Base-by-base conservation (phyloP, 2,329 filamentous ascomycete species). In the Hypoxylon sp. region DNA sequence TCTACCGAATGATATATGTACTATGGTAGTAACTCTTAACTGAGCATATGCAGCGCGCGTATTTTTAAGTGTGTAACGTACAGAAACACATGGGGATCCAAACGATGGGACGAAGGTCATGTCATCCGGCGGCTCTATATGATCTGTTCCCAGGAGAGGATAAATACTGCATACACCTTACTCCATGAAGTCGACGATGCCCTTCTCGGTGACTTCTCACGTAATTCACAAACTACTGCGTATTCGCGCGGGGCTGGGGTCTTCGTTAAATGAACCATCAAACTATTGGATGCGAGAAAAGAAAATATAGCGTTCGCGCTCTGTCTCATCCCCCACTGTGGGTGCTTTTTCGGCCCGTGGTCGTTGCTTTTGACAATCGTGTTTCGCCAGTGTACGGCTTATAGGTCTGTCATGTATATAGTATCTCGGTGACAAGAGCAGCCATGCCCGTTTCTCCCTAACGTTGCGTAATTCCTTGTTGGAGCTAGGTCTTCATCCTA, bases 271-370 rank as follows among this genome's bases (percentile, higher is more conserved):
- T 52, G 38, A 48, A 57, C 17, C 30, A 30, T 28, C 64, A 59
- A 56, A 62, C 64, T 67, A 67, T 69, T 53, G 52, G 52, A 45
- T 25, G 28, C 58, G 55, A 55, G 43, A 67, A 65, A 65, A 65
- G 55, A 36, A 62, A 65, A 68, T 9, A 46, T 21, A 17, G 21
- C 46, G 14, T 58, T 32, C 28, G 36, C 48, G 34, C 34, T 46
- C 32, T 23, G 34, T 25, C 53, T 53, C n/a, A 11, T 30, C 48
- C 48, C 49, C 48, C 52, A 49, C 9, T 63, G 43, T 59, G 41
- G 45, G 21, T 50, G 14, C 43, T 19, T 45, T 36, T 36, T 36
- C n/a, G n/a, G 58, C 25, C 60, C 60, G 36, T 51, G 19, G 41
- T 11, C 17, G 13, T 67, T 64, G 64, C 63, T 69, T 67, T 64